phyloP scores from a whole-genome alignment of 108 stramenopile species.

The Parietichytrium sp. region DNA sequence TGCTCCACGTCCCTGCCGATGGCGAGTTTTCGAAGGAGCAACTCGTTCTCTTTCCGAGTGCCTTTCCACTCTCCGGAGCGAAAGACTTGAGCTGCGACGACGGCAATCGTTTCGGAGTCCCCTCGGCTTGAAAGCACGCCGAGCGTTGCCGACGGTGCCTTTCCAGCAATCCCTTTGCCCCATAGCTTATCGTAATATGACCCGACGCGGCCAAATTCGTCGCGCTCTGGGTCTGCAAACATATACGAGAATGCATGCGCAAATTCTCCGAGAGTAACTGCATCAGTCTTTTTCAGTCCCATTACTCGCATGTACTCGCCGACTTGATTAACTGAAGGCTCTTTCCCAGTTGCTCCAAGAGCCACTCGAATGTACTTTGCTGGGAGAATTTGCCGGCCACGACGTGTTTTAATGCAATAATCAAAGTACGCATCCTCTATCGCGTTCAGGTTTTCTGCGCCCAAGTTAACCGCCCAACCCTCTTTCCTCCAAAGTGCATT shows the following conservation, averaged over 20 bases:
- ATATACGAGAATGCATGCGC: conserved; percentile 21
- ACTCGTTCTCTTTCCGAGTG: neutral
- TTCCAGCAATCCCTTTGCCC: neutral
- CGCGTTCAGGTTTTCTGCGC: neutral
- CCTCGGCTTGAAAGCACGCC: neutral
- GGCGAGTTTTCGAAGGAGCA: neutral
- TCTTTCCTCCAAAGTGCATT: conserved; percentile 29
- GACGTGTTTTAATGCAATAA: conserved; percentile 10
- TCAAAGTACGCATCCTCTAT: conserved; percentile 9
- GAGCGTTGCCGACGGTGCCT: neutral
- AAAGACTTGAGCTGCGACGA: neutral
- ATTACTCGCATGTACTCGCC: conserved; percentile 37
- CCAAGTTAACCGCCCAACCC: neutral
- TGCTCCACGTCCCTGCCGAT: neutral
- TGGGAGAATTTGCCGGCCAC: conserved; percentile 9
- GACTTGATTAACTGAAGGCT: neutral
- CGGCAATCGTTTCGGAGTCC: conserved; percentile 22
- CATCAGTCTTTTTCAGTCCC: neutral
- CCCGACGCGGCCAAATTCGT: conserved; percentile 33
- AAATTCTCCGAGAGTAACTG: neutral
- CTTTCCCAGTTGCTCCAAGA: neutral
- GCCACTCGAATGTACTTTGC: conserved; percentile 25
- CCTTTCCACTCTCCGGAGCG: conserved; percentile 37
- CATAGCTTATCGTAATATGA: conserved; percentile 9
- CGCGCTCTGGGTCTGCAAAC: conserved; percentile 9